Conservation (phyloP, 2,329 filamentous ascomycete species). For the Botrytis cinerea region DNA sequence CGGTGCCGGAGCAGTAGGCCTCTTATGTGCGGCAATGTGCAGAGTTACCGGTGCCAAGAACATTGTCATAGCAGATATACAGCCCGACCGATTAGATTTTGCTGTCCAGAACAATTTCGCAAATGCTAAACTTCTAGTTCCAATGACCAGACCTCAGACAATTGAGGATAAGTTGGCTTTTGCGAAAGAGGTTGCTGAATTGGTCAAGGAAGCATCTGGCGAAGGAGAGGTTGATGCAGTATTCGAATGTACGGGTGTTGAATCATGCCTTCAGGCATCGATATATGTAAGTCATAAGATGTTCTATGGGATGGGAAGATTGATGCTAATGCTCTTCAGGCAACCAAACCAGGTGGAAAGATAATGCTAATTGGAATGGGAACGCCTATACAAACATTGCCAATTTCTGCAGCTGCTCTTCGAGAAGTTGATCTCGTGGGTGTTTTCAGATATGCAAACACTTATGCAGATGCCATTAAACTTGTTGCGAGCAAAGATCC, state of each 20-base stretch:
- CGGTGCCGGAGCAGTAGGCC: slow-evolving; percentile 89
- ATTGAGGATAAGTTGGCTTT: slow-evolving; percentile 41
- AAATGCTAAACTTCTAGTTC: slow-evolving; percentile 38
- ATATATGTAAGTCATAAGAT: slow-evolving; percentile 63
- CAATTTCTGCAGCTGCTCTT: slow-evolving; percentile 70
- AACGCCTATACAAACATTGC: slow-evolving; percentile 72
- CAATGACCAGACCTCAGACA: slow-evolving; percentile 38
- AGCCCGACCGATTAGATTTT: slow-evolving; percentile 81
- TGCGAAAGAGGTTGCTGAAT: slow-evolving; percentile 42
- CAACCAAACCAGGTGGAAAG: slow-evolving; percentile 68
- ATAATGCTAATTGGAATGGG: slow-evolving; percentile 81
- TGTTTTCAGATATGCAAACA: slow-evolving; percentile 76
- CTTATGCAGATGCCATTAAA: slow-evolving; percentile 88
- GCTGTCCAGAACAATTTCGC: slow-evolving; percentile 50
- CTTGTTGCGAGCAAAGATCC: slow-evolving; percentile 72
- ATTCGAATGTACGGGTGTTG: slow-evolving; percentile 61
- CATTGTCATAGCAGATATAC: slow-evolving; percentile 92
- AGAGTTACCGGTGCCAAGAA: slow-evolving; percentile 80
- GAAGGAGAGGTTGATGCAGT: slow-evolving; percentile 63
- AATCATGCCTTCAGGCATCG: slow-evolving; percentile 56
- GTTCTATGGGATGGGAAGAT: slow-evolving; percentile 27
- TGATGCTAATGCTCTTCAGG: slow-evolving; percentile 40
- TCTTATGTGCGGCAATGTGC: slow-evolving; percentile 48
- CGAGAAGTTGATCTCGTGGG: slow-evolving; percentile 76
- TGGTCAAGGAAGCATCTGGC: slow-evolving; percentile 57